Percentiles rank a stretch among this genome's conserved stretches.
Evolutionary conservation across 2,329 filamentous ascomycete genomes (phyloP).

Genomic region (Xylaria sp.): DNA sequence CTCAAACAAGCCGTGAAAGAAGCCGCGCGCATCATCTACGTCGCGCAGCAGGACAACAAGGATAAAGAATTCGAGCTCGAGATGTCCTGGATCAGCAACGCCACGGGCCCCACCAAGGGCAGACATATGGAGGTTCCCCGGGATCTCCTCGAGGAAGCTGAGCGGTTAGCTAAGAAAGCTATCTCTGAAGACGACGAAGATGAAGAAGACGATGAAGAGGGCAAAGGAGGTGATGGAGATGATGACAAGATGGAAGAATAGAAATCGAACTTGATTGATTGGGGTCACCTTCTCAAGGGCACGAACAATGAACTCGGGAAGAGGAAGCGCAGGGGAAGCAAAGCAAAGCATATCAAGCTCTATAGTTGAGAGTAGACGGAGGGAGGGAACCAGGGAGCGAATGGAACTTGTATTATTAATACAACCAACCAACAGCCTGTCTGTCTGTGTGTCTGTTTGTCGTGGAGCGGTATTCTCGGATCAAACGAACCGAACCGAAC

Average conservation of each 20-base stretch:
- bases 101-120: slow-evolving; percentile 87
- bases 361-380: no score
- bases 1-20: slow-evolving; percentile 92
- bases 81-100: slow-evolving; percentile 95
- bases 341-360: no score
- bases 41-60: slow-evolving; percentile 98
- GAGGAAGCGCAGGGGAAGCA: no score
- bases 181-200: slow-evolving; percentile 89
- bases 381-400: no score
- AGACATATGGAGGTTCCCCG: slow-evolving; percentile 92
- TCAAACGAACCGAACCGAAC: no score
- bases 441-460: no score
- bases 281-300: no score
- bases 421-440: no score
- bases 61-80: slow-evolving; percentile 99
- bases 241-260: slow-evolving; percentile 90
- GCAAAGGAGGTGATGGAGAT: no score
- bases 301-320: no score
- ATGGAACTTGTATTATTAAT: slow-evolving; percentile 36
- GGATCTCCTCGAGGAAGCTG: slow-evolving; percentile 87
- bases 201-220: slow-evolving; percentile 77
- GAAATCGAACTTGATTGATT: no score
- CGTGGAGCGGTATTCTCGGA: no score
- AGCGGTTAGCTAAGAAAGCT: slow-evolving; percentile 88
- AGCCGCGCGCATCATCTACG: slow-evolving; percentile 94